These are phyloP conservation scores for Gossypium lobatum DNA, from an alignment of 441 rosid species.

Conservation along the genomic window DNA sequence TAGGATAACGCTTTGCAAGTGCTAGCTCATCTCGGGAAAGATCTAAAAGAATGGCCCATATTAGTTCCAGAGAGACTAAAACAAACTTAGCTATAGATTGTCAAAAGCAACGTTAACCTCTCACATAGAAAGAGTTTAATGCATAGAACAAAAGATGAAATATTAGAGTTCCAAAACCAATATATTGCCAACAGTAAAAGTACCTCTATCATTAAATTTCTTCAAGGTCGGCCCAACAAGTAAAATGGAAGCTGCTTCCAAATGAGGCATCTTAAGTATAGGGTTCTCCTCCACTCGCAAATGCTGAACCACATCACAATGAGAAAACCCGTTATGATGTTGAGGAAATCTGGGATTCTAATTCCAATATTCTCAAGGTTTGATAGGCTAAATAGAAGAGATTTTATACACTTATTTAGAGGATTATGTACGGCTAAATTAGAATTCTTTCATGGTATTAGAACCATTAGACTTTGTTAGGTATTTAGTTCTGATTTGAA, in stretches of 20 bases:
- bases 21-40: constrained; percentile 82
- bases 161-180: not conserved
- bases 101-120: not conserved
- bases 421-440: too few relatives aligned
- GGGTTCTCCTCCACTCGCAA: constrained; percentile 98
- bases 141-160: too few relatives aligned
- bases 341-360: too few relatives aligned
- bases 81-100: constrained; percentile 10
- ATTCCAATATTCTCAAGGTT: too few relatives aligned
- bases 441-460: too few relatives aligned
- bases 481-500: too few relatives aligned
- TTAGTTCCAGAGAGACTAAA: constrained; percentile 13
- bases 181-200: not conserved
- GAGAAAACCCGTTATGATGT: not conserved
- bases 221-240: constrained; percentile 95
- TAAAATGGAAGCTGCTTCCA: constrained; percentile 93
- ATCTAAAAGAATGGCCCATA: constrained; percentile 43
- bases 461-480: too few relatives aligned
- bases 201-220: constrained; percentile 99
- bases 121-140: not conserved
- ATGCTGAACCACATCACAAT: constrained; percentile 55
- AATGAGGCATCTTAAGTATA: constrained; percentile 84
- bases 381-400: too few relatives aligned
- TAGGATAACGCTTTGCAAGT: constrained; percentile 85
- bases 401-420: too few relatives aligned